Conservation (phyloP, 306 rosid genomes). For the Trichosanthes truncata region DNA sequence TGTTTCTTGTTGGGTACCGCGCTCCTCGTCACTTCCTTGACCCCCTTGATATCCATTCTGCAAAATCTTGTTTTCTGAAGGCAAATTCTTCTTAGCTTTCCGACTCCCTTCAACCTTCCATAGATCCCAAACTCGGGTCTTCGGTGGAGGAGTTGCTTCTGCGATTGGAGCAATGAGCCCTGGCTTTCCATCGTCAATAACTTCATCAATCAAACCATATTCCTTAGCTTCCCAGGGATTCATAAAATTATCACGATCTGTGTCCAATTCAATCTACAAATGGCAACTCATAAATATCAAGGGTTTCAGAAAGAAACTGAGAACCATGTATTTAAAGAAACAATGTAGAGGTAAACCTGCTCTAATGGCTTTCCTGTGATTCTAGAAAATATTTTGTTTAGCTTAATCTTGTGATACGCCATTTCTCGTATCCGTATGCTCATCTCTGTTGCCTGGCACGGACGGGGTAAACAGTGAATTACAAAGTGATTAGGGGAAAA, state of each 20-base stretch:
- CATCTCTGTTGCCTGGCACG: slow-evolving; percentile 65
- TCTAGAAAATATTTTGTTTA: slow-evolving; percentile 81
- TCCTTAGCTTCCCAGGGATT: slow-evolving; percentile 92
- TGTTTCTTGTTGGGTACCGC: slow-evolving; percentile 25
- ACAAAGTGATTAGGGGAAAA: background rate
- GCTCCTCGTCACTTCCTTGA: slow-evolving; percentile 31
- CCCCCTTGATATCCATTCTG: slow-evolving; percentile 23
- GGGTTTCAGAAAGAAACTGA: background rate
- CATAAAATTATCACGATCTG: slow-evolving; percentile 84
- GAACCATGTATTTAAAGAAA: background rate
- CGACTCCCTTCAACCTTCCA: slow-evolving; percentile 53
- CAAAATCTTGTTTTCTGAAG: slow-evolving; percentile 50
- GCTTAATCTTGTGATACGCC: slow-evolving; percentile 76
- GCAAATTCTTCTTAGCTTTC: slow-evolving; percentile 50
- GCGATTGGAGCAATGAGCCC: slow-evolving; percentile 77
- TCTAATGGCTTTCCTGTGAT: slow-evolving; percentile 61
- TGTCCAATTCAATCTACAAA: slow-evolving; percentile 68
- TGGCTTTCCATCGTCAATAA: slow-evolving; percentile 87
- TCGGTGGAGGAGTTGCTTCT: slow-evolving; percentile 67
- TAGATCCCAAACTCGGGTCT: slow-evolving; percentile 39
- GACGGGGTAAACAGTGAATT: background rate
- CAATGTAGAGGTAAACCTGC: slow-evolving; percentile 40
- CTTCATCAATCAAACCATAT: slow-evolving; percentile 72
- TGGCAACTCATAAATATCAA: background rate
- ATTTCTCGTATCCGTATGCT: slow-evolving; percentile 70